phyloP scores from a whole-genome alignment of 2,329 filamentous ascomycete genomes.

The Ilyonectria mors-panacis region DNA sequence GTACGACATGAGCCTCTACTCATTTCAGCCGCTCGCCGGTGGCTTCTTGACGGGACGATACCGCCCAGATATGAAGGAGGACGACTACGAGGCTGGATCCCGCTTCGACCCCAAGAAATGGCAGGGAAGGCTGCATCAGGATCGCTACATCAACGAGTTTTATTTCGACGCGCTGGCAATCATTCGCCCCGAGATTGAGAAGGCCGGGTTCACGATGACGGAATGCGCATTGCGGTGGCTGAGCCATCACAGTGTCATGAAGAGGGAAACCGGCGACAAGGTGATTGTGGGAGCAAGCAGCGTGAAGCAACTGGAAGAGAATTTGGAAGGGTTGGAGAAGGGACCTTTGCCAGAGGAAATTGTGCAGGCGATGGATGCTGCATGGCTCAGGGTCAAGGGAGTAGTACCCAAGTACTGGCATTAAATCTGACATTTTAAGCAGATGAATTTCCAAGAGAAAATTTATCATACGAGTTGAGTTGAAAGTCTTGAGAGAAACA shows the following conservation, averaged over 20 bases:
- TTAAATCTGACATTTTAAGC: neutral
- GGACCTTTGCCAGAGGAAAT: conserved; percentile 81
- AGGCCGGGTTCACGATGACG: conserved; percentile 74
- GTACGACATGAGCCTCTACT: conserved; percentile 78
- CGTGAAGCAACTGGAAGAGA: conserved; percentile 64
- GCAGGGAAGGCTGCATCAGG: conserved; percentile 24
- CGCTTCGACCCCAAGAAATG: conserved; percentile 38
- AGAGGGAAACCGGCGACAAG: conserved; percentile 60
- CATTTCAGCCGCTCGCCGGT: conserved; percentile 81
- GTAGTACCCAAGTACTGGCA: conserved; percentile 51
- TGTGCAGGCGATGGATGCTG: conserved; percentile 62
- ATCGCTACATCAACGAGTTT: conserved; percentile 73
- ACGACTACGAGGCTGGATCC: conserved; percentile 43
- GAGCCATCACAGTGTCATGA: conserved; percentile 73
- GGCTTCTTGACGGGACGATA: conserved; percentile 78
- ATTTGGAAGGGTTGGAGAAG: conserved; percentile 60
- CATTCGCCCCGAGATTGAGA: conserved; percentile 74
- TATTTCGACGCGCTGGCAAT: conserved; percentile 71
- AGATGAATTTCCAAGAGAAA: no score
- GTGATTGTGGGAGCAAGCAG: conserved; percentile 67
- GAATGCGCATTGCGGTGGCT: conserved; percentile 80
- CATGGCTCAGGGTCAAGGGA: conserved; percentile 4
- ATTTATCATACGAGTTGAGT: no score
- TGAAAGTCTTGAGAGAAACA: no score
- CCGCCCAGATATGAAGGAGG: conserved; percentile 40